Base-by-base conservation (phyloP, 2,329 filamentous ascomycete genomes). In the Dendrostoma leiphaemia region DNA sequence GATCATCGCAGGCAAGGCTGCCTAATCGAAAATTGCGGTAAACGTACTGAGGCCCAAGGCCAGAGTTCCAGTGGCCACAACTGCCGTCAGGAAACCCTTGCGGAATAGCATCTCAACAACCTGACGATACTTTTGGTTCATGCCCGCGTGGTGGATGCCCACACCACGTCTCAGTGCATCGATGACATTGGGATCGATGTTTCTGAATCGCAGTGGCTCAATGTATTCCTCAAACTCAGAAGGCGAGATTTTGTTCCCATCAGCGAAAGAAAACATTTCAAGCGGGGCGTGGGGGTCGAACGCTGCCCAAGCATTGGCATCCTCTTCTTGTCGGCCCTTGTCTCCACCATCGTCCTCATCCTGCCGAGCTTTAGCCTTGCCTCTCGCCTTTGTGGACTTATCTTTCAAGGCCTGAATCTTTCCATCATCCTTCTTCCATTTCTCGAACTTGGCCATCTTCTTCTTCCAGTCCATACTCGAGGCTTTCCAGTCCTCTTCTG, bases 91-190 rank as follows among this genome's bases (percentile, higher is more conserved):
- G 63, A 82, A 91, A 1, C 88, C 86, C 65, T 82, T 86, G 8
- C 89, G 80, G 70, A 91, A 91, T 7, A 91, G 71, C 56, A 89
- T 87, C 64, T 91, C 88, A 1, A 90, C 85, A 19, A 78, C 76
- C 66, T 91, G 88, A 34, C 89, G 82, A 64, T 92, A 92, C 58
- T 83, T 82, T 46, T 87, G 78, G 64, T 91, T 92, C 84, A 92
- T 84, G 70, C 89, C 89, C 17, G 88, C 81, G 64, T 93, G 90
- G 70, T 93, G 89, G 6, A 92, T 82, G 29, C 86, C 90, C 17
- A 93, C 75, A 19, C 90, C 89, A 52, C 89, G 76, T 54, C 74
- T 74, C 1, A 93, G 73, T 2, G 83, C 83, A 9, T 79, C 71
- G 19, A 90, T 75, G 8, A 91, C 66, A 59, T 75, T 75, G 10